These are phyloP conservation scores for Sapria himalayana DNA, from an alignment of 345 rosid species.

Conservation along the genomic window DNA sequence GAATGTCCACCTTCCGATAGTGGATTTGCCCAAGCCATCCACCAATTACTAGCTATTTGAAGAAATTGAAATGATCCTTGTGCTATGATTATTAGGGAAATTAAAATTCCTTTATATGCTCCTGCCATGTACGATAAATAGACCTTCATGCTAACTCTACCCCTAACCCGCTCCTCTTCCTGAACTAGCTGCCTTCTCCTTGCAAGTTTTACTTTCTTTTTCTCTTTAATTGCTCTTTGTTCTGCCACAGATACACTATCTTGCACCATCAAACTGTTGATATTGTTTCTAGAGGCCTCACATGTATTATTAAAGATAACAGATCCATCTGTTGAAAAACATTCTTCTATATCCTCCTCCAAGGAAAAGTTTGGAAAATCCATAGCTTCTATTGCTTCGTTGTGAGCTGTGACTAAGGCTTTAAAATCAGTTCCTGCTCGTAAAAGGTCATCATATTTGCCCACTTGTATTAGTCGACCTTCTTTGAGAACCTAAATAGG, in stretches of 20 bases:
- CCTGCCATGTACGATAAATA: constrained; percentile 94
- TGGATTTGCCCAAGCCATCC: constrained; percentile 99
- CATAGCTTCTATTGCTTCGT: constrained; percentile 96
- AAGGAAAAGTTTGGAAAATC: constrained; percentile 73
- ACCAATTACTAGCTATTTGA: constrained; percentile 98
- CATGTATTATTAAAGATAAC: constrained; percentile 25
- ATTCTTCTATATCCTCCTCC: constrained; percentile 84
- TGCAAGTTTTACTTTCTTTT: constrained; percentile 70
- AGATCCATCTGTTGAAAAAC: constrained; percentile 19
- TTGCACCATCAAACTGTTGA: constrained; percentile 58
- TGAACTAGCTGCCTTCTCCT: constrained; percentile 92
- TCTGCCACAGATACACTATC: constrained; percentile 66
- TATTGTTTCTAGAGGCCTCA: constrained; percentile 27
- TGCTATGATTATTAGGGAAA: constrained; percentile 78
- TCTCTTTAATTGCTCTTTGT: constrained; percentile 59
- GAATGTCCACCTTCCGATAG: constrained; percentile 84
- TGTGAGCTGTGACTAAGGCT: constrained; percentile 87
- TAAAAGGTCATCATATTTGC: constrained; percentile 87
- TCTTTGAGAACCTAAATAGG: constrained; percentile 75
- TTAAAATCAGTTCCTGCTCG: constrained; percentile 95
- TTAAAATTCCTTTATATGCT: constrained; percentile 77
- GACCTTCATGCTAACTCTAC: constrained; percentile 92
- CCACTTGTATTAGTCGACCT: constrained; percentile 83
- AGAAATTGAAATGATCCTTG: constrained; percentile 85
- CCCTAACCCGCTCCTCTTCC: constrained; percentile 97